A percentile compares a stretch with the other conserved stretches of the same genome.
These are phyloP conservation scores for Hanseniaspora mollemarum DNA, from an alignment of 805 yeast genomes.

Conservation along the genomic window DNA sequence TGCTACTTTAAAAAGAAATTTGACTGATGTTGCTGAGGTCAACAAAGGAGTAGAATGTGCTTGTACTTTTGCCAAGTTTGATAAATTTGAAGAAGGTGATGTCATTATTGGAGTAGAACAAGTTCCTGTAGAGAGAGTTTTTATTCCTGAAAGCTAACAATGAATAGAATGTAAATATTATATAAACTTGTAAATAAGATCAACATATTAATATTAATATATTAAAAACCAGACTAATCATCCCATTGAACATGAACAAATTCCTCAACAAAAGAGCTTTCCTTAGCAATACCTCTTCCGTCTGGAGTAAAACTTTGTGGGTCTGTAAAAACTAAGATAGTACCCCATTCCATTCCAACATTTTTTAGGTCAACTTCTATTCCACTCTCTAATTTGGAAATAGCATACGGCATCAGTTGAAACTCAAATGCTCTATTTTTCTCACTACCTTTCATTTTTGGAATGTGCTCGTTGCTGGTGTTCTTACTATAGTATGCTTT, in stretches of 20 bases:
- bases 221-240: slow-evolving; percentile 22
- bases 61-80: slow-evolving; percentile 56
- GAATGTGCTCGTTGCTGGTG: not conserved
- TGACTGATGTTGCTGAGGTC: slow-evolving; percentile 66
- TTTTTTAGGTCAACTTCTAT: slow-evolving; percentile 30
- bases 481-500: slow-evolving; percentile 4
- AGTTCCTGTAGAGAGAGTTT: slow-evolving; percentile 35
- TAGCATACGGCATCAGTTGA: slow-evolving; percentile 90
- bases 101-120: slow-evolving; percentile 62
- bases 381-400: slow-evolving; percentile 61
- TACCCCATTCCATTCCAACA: slow-evolving; percentile 96
- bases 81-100: slow-evolving; percentile 64
- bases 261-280: slow-evolving; percentile 50
- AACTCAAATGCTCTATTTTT: slow-evolving; percentile 60
- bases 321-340: slow-evolving; percentile 74
- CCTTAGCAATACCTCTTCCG: slow-evolving; percentile 57
- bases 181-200: not conserved
- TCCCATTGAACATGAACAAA: slow-evolving; percentile 87
- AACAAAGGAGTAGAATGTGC: slow-evolving; percentile 90
- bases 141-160: slow-evolving; percentile 1
- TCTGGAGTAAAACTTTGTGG: slow-evolving; percentile 44
- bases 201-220: slow-evolving; percentile 15
- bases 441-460: slow-evolving; percentile 22
- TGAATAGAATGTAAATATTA: not conserved
- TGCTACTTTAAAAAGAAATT: slow-evolving; percentile 65